Percentiles rank a stretch among this genome's conserved stretches.
phyloP scores from a whole-genome alignment of 441 rosid species.

The Pelargonium citronellum region DNA sequence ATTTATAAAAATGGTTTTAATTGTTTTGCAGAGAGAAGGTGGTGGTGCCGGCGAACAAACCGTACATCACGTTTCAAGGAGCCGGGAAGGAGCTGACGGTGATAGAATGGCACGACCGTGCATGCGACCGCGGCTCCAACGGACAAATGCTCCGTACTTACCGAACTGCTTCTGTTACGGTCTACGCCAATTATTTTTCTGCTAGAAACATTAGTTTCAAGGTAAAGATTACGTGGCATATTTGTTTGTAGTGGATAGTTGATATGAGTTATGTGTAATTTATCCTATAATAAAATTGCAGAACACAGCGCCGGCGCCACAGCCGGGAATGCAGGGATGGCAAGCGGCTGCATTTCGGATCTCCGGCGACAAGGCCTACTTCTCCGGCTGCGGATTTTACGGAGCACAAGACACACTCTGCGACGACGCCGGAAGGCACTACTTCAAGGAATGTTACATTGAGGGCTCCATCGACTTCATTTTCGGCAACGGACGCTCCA shows the following conservation, averaged over 20 bases:
- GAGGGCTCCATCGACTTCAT: constrained; percentile 84
- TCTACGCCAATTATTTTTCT: constrained; percentile 54
- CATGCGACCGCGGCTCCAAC: constrained; percentile 50
- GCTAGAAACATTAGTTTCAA: constrained; percentile 74
- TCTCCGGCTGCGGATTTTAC: constrained; percentile 70
- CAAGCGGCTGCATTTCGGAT: constrained; percentile 74
- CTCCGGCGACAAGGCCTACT: constrained; percentile 68
- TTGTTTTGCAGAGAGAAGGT: constrained; percentile 33
- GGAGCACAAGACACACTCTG: constrained; percentile 84
- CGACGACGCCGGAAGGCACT: constrained; percentile 71
- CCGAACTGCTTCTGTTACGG: constrained; percentile 48
- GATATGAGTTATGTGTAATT: too few relatives aligned
- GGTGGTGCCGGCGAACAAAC: constrained; percentile 47
- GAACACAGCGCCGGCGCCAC: constrained; percentile 63
- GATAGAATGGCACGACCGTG: constrained; percentile 55
- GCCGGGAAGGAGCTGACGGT: constrained; percentile 51
- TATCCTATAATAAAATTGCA: too few relatives aligned
- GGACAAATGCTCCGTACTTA: constrained; percentile 39
- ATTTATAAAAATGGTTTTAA: background rate
- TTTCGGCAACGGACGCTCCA: constrained; percentile 74
- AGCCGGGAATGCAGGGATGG: constrained; percentile 62
- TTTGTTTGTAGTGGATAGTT: too few relatives aligned
- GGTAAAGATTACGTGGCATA: too few relatives aligned
- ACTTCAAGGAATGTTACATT: constrained; percentile 59
- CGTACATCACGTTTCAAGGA: constrained; percentile 69